Conservation (phyloP, 768 basidiomycete species). For the Suillus clintonianus region DNA sequence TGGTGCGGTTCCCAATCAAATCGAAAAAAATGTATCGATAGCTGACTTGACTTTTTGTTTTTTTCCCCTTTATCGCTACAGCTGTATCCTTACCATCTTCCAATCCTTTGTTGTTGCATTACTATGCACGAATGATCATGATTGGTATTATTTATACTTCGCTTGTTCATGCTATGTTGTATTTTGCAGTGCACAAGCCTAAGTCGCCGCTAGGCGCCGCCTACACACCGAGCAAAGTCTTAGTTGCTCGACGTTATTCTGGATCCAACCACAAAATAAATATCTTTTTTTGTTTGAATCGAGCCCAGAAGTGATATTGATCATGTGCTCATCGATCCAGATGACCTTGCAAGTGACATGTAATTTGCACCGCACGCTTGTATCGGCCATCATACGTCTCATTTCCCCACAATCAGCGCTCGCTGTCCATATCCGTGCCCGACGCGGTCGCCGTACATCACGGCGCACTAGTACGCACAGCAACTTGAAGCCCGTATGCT, state of each 20-base stretch:
- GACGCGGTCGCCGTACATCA: neutral
- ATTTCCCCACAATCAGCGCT: neutral
- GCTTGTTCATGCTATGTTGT: neutral
- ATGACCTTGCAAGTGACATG: neutral
- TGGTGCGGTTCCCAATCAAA: constrained; percentile 29
- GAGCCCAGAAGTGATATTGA: neutral
- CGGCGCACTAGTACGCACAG: neutral
- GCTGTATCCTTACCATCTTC: constrained; percentile 34
- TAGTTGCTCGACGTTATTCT: neutral
- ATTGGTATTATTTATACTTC: constrained; percentile 30
- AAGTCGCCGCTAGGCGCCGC: neutral
- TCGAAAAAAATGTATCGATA: constrained; percentile 25
- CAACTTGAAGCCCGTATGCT: neutral
- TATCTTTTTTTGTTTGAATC: neutral
- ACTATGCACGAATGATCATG: constrained; percentile 18
- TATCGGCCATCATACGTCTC: neutral
- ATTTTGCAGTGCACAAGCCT: neutral
- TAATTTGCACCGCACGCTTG: neutral
- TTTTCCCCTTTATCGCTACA: constrained; percentile 18
- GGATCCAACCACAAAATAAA: neutral
- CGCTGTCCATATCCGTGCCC: neutral
- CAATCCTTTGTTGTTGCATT: constrained; percentile 21
- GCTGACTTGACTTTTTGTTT: constrained; percentile 27
- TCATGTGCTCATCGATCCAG: neutral
- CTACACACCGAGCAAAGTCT: neutral